Percentiles rank a stretch among this genome's conserved stretches.
Conservation (phyloP, 1,284 basidiomycete genomes). For the Irpex sp. region DNA sequence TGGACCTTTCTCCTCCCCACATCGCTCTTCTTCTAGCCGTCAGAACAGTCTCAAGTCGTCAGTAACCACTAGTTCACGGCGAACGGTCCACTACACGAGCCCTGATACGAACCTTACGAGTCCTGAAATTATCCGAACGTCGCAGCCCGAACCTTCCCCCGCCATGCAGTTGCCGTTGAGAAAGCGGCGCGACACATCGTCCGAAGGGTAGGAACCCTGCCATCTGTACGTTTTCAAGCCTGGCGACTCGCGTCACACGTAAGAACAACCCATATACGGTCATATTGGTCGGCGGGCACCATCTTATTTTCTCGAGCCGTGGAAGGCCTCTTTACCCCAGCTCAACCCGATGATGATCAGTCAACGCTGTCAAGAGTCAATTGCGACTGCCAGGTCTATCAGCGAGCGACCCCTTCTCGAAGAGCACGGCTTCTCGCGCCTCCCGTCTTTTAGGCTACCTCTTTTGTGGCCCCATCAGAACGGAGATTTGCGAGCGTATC, state of each 20-base stretch:
- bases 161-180: conserved; percentile 27
- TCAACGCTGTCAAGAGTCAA: neutral
- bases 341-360: neutral
- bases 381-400: neutral
- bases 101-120: conserved; percentile 1
- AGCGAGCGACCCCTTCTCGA: neutral
- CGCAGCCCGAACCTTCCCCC: conserved; percentile 28
- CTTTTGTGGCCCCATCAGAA: neutral
- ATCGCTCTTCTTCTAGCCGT: neutral
- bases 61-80: neutral
- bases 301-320: neutral
- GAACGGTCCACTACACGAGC: conserved; percentile 4
- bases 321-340: neutral
- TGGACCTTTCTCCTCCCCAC: neutral
- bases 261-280: neutral
- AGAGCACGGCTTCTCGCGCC: neutral
- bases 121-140: conserved; percentile 20
- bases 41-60: neutral
- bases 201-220: neutral
- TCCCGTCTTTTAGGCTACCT: neutral
- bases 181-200: conserved; percentile 7
- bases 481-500: neutral
- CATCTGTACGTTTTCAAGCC: neutral
- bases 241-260: neutral
- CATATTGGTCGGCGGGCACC: neutral